Evolutionary conservation across 805 yeast species (phyloP).

Genomic region (Candida adriatica): DNA sequence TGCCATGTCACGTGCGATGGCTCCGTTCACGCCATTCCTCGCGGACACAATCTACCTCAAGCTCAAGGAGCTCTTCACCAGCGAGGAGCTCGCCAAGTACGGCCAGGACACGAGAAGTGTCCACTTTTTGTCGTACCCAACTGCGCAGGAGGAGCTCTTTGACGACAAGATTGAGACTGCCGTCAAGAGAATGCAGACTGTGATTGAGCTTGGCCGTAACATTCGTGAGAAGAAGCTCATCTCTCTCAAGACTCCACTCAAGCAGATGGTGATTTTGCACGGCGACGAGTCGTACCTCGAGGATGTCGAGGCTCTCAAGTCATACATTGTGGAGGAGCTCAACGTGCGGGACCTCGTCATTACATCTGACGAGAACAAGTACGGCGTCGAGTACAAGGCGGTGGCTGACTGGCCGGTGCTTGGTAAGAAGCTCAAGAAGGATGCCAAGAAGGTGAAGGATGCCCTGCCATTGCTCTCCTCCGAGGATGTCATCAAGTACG

Average conservation of each 20-base stretch:
- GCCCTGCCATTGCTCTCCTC: slow-evolving; percentile 82
- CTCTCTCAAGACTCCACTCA: slow-evolving; percentile 91
- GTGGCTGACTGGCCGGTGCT: slow-evolving; percentile 99
- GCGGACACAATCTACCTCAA: slow-evolving; percentile 83
- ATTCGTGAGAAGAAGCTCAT: slow-evolving; percentile 94
- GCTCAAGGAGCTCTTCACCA: slow-evolving; percentile 56
- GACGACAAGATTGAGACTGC: slow-evolving; percentile 83
- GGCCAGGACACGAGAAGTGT: slow-evolving; percentile 71
- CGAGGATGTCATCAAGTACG: slow-evolving; percentile 71
- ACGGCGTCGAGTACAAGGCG: slow-evolving; percentile 87
- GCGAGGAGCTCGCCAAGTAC: slow-evolving; percentile 44
- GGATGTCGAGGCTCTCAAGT: slow-evolving; percentile 71
- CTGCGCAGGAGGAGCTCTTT: slow-evolving; percentile 68
- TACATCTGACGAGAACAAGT: slow-evolving; percentile 84
- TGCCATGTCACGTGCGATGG: slow-evolving; percentile 91
- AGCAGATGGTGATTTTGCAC: slow-evolving; percentile 79
- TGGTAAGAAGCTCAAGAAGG: slow-evolving; percentile 95
- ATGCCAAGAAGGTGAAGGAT: slow-evolving; percentile 88
- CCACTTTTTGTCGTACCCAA: slow-evolving; percentile 90
- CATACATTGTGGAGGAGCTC: slow-evolving; percentile 83
- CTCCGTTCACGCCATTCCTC: slow-evolving; percentile 97
- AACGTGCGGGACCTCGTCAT: slow-evolving; percentile 84
- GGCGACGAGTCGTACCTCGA: slow-evolving; percentile 65
- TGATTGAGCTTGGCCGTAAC: slow-evolving; percentile 92
- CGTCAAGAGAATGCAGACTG: slow-evolving; percentile 93